Evolutionary conservation across 352 stramenopile species (phyloP), one percentile per base, ranked within the genome.

Genomic region (Phytopythium helicoides): DNA sequence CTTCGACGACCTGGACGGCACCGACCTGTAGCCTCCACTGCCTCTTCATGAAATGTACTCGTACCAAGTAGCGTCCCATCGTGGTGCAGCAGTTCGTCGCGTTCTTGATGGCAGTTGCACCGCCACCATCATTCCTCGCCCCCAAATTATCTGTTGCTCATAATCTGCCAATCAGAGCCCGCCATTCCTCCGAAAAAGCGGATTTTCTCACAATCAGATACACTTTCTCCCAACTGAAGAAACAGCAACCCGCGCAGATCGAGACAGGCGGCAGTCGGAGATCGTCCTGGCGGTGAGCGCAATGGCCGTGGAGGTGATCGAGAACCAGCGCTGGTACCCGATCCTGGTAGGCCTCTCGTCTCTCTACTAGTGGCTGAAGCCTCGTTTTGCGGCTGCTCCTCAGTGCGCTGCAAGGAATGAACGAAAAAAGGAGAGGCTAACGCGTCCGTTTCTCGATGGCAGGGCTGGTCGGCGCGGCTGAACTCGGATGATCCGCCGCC

Each of bases 311-410:
- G 84, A 94, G 58, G 70, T 94, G 58, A 85, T 94, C 54, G 84
- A 94, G 68, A 94, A 94, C 61, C 84, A 94, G 62, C 80, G 84
- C 23, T 94, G 84, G 84, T 92, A 87, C 41, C 64, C 84, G 15
- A 72, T 94, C 8, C 56, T 88, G 46, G 84, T 94, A 70, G 55
- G 72, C 57, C 22, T 0, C 3, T 19, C 37, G 16, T 15, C 38
- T 18, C 9, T 61, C 21, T 51, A 16, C 25, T 62, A 12, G 49
- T 46, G 11, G 21, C 36, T 9, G 9, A 33, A 33, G 28, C 5
- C 28, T 33, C 28, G 28, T 9, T 33, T 9, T 9, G 28, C 28
- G 28, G 28, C 28, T 33, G 5, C 28, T 33, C 9, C 28, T 33
- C 5, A 5, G 28, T 9, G 28, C 9, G 5, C 28, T 10, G 28